Conservation (phyloP, 208 protist species). For the Leishmania gerbilli region DNA sequence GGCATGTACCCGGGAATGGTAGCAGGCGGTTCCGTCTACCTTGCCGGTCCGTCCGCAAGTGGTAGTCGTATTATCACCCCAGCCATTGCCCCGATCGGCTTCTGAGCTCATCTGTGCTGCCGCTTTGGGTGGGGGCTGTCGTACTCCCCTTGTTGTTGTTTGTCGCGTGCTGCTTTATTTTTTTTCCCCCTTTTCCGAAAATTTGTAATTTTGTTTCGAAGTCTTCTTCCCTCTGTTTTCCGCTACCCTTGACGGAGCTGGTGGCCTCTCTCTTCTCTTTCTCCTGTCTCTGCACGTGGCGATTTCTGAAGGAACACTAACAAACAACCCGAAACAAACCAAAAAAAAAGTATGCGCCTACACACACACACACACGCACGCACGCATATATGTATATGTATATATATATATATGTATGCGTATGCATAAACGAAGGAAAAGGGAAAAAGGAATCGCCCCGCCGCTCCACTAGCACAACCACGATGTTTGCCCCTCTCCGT, state of each 20-base stretch:
- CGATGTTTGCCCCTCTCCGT: constrained; percentile 13
- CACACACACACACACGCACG: not conserved
- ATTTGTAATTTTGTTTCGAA: not conserved
- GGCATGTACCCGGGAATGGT: not conserved
- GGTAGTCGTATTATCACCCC: not conserved
- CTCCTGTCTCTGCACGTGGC: too few species aligned
- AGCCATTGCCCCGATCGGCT: constrained; percentile 11
- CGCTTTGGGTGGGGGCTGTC: not conserved
- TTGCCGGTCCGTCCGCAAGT: not conserved
- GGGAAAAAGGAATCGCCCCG: too few species aligned
- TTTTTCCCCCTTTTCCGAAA: too few species aligned
- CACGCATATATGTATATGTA: not conserved
- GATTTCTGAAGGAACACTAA: too few species aligned
- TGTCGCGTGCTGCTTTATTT: not conserved
- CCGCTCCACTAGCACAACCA: not conserved
- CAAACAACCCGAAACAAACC: too few species aligned
- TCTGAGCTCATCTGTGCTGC: not conserved
- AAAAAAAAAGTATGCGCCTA: not conserved
- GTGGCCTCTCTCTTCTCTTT: too few species aligned
- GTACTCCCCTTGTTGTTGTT: not conserved
- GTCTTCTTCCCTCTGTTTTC: too few species aligned
- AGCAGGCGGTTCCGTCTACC: not conserved
- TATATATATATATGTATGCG: not conserved
- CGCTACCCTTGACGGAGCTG: too few species aligned
- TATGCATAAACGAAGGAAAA: not conserved